Evolutionary conservation across 495 filamentous ascomycete genomes (phyloP).

Genomic region (Penicillium canescens): DNA sequence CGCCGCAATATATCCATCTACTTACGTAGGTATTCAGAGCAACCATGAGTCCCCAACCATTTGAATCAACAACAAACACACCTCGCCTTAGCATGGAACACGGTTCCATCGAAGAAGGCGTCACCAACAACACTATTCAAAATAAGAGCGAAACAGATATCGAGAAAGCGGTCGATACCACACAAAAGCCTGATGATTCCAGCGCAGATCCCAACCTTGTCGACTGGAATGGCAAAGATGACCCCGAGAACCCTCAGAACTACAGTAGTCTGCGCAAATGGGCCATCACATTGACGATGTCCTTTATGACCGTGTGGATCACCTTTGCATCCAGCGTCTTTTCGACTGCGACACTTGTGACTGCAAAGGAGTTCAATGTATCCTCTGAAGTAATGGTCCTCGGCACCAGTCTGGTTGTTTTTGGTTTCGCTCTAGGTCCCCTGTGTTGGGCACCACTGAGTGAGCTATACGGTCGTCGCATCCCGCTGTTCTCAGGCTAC

Average conservation of each 20-base stretch:
- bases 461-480: constrained; percentile 57
- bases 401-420: constrained; percentile 56
- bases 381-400: constrained; percentile 56
- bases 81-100: no score
- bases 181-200: no score
- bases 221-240: constrained; percentile 50
- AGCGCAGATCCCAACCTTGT: constrained; percentile 47
- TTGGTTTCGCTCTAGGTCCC: constrained; percentile 58
- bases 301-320: constrained; percentile 57
- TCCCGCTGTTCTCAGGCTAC: constrained; percentile 57
- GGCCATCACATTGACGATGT: constrained; percentile 64
- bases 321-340: constrained; percentile 63
- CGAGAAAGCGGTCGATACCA: no score
- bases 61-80: no score
- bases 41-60: no score
- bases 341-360: constrained; percentile 51
- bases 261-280: constrained; percentile 64
- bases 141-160: no score
- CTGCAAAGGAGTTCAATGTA: constrained; percentile 51
- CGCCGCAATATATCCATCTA: no score
- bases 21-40: no score
- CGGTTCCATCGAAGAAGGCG: no score
- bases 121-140: no score
- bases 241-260: constrained; percentile 74
- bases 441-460: constrained; percentile 56